A percentile compares a stretch with the other conserved stretches of the same genome.
Conservation (phyloP, 164 flowering plant genomes). For the Magnolia kwangsiensis region DNA sequence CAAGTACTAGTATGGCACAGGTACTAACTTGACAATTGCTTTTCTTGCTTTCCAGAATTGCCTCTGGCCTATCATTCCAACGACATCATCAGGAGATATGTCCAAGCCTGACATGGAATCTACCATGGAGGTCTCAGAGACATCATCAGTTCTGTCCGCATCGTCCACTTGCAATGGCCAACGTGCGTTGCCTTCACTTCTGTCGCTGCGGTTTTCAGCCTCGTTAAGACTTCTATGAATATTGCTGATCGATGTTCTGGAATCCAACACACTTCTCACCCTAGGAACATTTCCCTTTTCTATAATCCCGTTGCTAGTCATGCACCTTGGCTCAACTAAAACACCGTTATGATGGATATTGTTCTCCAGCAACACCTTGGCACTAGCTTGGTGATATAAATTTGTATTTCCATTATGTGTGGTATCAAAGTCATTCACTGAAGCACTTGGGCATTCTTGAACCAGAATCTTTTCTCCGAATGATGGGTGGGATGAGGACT, state of each 20-base stretch:
- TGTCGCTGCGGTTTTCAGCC: conserved; percentile 21
- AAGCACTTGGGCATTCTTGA: conserved; percentile 12
- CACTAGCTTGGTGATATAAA: conserved; percentile 21
- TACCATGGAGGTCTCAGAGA: conserved; percentile 50
- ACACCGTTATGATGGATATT: conserved; percentile 12
- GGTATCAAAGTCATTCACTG: conserved; percentile 16
- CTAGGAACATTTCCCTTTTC: conserved; percentile 21
- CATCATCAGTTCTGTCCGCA: conserved; percentile 40
- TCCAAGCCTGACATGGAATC: conserved; percentile 42
- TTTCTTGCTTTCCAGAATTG: conserved; percentile 77
- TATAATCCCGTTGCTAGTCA: background rate
- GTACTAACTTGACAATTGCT: conserved; percentile 74
- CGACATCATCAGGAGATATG: conserved; percentile 69
- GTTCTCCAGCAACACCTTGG: conserved; percentile 12
- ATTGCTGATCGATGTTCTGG: conserved; percentile 20
- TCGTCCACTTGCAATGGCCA: conserved; percentile 22
- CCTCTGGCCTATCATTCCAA: conserved; percentile 63
- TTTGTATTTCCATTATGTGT: conserved; percentile 15
- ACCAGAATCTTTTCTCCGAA: conserved; percentile 23
- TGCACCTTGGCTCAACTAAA: conserved; percentile 12
- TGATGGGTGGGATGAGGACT: conserved; percentile 19
- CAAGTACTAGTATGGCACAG: background rate
- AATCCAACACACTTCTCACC: conserved; percentile 16
- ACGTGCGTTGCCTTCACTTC: conserved; percentile 17
- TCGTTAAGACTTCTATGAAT: conserved; percentile 21